A percentile compares a stretch with the other conserved stretches of the same genome.
Evolutionary conservation across 306 rosid genomes (phyloP).

Genomic region (Fagus sylvatica): DNA sequence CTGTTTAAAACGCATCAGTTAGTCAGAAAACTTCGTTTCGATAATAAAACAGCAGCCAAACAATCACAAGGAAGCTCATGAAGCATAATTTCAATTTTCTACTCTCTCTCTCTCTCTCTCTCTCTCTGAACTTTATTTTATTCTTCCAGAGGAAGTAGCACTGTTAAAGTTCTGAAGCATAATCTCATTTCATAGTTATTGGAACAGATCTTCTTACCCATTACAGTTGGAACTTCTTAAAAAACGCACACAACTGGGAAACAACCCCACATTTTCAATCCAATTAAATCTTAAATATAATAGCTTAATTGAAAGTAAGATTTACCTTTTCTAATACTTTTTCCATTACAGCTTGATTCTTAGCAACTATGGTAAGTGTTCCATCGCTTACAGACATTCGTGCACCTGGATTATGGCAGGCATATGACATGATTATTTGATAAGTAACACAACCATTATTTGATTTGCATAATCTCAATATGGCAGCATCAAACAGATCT

Average conservation of each 20-base stretch:
- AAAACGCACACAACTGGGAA: conserved; percentile 1
- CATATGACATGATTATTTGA: conserved; percentile 28
- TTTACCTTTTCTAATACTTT: conserved; percentile 77
- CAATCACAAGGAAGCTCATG: neutral
- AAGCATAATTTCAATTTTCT: neutral
- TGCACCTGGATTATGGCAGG: conserved; percentile 57
- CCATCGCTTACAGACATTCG: conserved; percentile 88
- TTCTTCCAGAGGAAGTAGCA: neutral
- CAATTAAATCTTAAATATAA: neutral
- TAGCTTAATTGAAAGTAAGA: conserved; percentile 19
- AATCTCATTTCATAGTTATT: neutral
- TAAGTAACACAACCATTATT: conserved; percentile 2
- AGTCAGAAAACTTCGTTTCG: too few species aligned
- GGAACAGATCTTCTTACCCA: neutral
- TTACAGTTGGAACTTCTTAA: neutral
- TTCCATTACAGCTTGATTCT: conserved; percentile 79
- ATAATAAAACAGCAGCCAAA: too few species aligned
- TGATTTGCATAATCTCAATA: neutral
- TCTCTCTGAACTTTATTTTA: neutral
- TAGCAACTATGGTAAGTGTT: conserved; percentile 78
- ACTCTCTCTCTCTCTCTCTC: neutral
- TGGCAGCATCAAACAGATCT: conserved; percentile 5
- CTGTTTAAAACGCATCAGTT: too few species aligned
- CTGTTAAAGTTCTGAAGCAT: neutral
- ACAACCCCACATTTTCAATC: neutral